phyloP scores from a whole-genome alignment of 805 yeast genomes.

The Metschnikowia santaceciliae region DNA sequence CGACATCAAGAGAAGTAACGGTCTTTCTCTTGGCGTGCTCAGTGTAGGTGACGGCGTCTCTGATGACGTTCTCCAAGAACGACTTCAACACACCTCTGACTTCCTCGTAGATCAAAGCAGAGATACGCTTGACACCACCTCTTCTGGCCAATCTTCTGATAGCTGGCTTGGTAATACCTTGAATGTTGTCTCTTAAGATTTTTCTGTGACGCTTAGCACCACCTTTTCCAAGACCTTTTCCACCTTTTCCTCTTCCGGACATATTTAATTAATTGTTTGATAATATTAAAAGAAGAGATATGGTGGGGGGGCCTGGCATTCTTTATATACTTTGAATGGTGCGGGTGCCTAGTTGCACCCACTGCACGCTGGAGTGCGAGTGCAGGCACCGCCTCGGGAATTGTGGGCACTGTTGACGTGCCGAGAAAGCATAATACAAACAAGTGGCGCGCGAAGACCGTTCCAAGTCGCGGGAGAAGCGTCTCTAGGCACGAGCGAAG shows the following conservation, averaged over 20 bases:
- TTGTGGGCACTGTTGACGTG: constrained; percentile 1
- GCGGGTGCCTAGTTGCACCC: constrained; percentile 14
- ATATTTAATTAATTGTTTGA: constrained; percentile 41
- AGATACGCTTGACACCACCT: constrained; percentile 99
- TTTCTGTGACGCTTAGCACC: constrained; percentile 99
- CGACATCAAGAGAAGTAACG: constrained; percentile 97
- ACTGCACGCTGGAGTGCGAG: neutral
- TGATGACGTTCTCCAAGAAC: constrained; percentile 93
- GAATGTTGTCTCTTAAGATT: constrained; percentile 98
- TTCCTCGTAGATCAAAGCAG: constrained; percentile 98
- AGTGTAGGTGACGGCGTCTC: constrained; percentile 99
- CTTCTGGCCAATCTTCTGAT: constrained; percentile 99
- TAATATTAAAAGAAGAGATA: constrained; percentile 8
- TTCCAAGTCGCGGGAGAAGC: neutral
- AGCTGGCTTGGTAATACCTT: constrained; percentile 99
- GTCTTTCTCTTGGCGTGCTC: constrained; percentile 99
- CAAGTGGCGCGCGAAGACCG: neutral
- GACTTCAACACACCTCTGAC: constrained; percentile 95
- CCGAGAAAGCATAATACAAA: constrained; percentile 1
- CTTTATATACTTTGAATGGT: constrained; percentile 7
- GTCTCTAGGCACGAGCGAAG: neutral
- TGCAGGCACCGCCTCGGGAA: neutral
- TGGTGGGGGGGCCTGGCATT: constrained; percentile 6
- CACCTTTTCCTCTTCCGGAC: constrained; percentile 99
- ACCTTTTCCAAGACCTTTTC: constrained; percentile 99